A percentile compares a stretch with the other conserved stretches of the same genome.
Evolutionary conservation across 2,329 filamentous ascomycete species (phyloP).

Genomic region (Immersiporthe knoxdaviesiana): DNA sequence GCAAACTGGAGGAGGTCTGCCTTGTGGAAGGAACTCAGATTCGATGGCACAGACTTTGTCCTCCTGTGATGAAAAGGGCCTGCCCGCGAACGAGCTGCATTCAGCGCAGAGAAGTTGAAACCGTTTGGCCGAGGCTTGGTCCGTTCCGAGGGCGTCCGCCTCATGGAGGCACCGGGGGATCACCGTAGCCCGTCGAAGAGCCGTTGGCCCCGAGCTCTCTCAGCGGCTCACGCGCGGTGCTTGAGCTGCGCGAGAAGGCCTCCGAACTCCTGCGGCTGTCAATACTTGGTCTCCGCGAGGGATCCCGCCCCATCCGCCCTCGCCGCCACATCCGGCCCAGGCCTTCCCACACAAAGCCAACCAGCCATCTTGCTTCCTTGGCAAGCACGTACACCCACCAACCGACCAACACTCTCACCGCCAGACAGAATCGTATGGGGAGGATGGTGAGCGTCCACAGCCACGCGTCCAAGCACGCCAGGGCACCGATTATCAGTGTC

Average conservation of each 20-base stretch:
- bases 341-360: slow-evolving; percentile 78
- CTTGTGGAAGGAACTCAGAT: slow-evolving; percentile 85
- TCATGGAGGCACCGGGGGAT: slow-evolving; percentile 7
- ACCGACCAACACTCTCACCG: slow-evolving; percentile 71
- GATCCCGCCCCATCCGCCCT: slow-evolving; percentile 51
- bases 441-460: slow-evolving; percentile 95
- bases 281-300: slow-evolving; percentile 35
- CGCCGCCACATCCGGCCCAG: slow-evolving; percentile 76
- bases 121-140: slow-evolving; percentile 16
- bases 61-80: slow-evolving; percentile 65
- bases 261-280: slow-evolving; percentile 39
- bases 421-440: slow-evolving; percentile 83
- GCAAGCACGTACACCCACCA: slow-evolving; percentile 78
- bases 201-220: slow-evolving; percentile 15
- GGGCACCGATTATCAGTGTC: slow-evolving; percentile 81
- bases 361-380: slow-evolving; percentile 73
- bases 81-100: slow-evolving; percentile 35
- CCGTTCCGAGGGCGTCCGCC: slow-evolving; percentile 21
- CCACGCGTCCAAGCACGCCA: slow-evolving; percentile 95
- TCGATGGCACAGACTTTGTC: slow-evolving; percentile 83
- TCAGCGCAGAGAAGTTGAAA: slow-evolving; percentile 4
- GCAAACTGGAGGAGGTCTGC: slow-evolving; percentile 91
- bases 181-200: not conserved
- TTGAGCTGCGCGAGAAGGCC: slow-evolving; percentile 45
- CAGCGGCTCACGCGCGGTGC: slow-evolving; percentile 32